phyloP scores from a whole-genome alignment of 352 stramenopile species.

The Phytophthora foliorum region DNA sequence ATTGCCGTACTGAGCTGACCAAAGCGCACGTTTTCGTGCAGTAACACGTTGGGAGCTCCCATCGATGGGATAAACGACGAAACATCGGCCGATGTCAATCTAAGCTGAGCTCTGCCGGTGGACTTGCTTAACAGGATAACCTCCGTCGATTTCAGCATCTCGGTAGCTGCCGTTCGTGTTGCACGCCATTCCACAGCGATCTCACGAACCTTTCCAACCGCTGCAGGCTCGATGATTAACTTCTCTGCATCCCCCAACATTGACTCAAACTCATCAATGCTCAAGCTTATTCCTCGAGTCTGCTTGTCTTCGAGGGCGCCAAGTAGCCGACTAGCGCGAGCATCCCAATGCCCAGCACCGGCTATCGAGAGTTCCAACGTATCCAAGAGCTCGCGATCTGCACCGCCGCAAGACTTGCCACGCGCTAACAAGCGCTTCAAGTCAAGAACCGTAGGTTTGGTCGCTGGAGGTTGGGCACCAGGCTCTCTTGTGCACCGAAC shows the following conservation, averaged over 20 bases:
- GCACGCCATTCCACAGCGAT: constrained; percentile 43
- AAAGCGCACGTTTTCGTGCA: constrained; percentile 35
- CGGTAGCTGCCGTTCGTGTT: constrained; percentile 16
- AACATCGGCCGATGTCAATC: constrained; percentile 9
- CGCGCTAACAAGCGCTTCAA: constrained; percentile 46
- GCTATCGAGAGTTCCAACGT: constrained; percentile 38
- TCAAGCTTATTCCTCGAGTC: not conserved
- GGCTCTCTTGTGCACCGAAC: constrained; percentile 19
- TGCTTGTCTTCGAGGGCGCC: constrained; percentile 5
- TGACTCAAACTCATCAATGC: constrained; percentile 28
- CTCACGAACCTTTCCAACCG: constrained; percentile 33
- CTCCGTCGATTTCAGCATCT: constrained; percentile 34
- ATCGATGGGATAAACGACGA: constrained; percentile 24
- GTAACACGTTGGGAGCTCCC: constrained; percentile 31
- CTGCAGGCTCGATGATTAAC: constrained; percentile 33
- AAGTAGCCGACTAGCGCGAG: constrained; percentile 36
- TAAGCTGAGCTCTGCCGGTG: not conserved
- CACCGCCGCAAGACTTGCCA: constrained; percentile 47
- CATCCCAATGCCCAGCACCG: constrained; percentile 35
- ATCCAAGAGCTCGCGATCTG: constrained; percentile 39
- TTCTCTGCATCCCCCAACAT: constrained; percentile 38
- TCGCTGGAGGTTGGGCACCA: not conserved
- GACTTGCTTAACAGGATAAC: constrained; percentile 38
- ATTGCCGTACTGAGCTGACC: constrained; percentile 25
- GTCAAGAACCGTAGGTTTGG: constrained; percentile 26